Evolutionary conservation across 2,329 filamentous ascomycete genomes (phyloP).

Genomic region (Huntiella moniliformis): DNA sequence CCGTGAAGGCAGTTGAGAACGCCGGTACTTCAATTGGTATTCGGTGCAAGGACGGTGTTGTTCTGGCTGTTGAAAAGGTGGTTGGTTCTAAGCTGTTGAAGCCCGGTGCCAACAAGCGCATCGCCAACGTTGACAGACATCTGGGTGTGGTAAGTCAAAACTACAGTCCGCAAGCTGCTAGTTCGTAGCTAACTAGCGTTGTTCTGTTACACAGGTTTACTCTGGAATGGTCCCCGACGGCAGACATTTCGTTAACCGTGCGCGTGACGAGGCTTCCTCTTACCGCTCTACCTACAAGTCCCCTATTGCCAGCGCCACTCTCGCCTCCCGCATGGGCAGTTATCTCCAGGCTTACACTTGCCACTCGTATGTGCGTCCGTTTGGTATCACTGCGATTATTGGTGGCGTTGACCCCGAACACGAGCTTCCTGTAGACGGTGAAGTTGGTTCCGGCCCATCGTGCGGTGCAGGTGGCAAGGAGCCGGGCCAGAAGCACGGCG

Average conservation of each 20-base stretch:
- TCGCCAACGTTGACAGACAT: slow-evolving; percentile 85
- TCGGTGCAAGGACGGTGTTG: slow-evolving; percentile 89
- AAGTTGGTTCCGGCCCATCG: slow-evolving; percentile 66
- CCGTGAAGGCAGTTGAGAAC: slow-evolving; percentile 95
- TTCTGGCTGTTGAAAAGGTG: slow-evolving; percentile 92
- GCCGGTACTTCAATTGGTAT: slow-evolving; percentile 93
- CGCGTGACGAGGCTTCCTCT: slow-evolving; percentile 76
- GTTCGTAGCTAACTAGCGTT: slow-evolving; percentile 1
- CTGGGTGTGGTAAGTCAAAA: slow-evolving; percentile 60
- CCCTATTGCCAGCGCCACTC: slow-evolving; percentile 72
- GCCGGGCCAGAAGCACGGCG: slow-evolving; percentile 56
- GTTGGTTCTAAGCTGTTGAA: slow-evolving; percentile 90
- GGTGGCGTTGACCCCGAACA: slow-evolving; percentile 84
- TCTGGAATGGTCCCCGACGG: slow-evolving; percentile 90
- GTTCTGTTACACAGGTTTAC: slow-evolving; percentile 46
- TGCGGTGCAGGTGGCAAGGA: slow-evolving; percentile 72
- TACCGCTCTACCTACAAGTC: slow-evolving; percentile 93
- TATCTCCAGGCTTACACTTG: slow-evolving; percentile 96
- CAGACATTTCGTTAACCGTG: slow-evolving; percentile 82
- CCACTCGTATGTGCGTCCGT: slow-evolving; percentile 89
- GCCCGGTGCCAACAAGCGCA: slow-evolving; percentile 88
- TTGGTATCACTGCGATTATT: slow-evolving; percentile 87
- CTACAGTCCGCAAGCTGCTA: not conserved
- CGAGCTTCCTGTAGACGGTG: slow-evolving; percentile 70
- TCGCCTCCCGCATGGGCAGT: slow-evolving; percentile 82